Conservation (phyloP, 2,329 filamentous ascomycete species). For the Verticillium alfalfae region DNA sequence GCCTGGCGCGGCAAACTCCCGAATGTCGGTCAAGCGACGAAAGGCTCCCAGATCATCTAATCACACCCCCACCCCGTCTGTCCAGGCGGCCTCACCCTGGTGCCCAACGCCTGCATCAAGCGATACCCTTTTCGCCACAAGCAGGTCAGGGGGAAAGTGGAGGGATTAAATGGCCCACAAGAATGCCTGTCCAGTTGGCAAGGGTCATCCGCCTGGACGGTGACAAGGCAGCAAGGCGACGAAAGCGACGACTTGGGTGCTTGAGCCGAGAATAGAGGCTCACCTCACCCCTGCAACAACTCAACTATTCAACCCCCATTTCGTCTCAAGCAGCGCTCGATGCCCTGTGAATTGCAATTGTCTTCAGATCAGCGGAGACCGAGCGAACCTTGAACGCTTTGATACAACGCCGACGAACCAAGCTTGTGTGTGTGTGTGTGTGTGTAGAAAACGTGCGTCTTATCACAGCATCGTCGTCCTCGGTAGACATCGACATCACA, state of each 20-base stretch:
- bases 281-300: not conserved
- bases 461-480: not conserved
- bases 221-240: not conserved
- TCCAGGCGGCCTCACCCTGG: not conserved
- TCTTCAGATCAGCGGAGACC: not conserved
- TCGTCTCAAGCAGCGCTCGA: too few relatives aligned
- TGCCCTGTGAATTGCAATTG: not conserved
- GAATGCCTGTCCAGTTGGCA: not conserved
- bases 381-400: not conserved
- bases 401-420: not conserved
- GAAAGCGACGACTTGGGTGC: not conserved
- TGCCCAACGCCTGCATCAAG: not conserved
- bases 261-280: not conserved
- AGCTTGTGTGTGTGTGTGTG: too few relatives aligned
- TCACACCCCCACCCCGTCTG: not conserved
- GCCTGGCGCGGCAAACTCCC: not conserved
- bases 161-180: not conserved
- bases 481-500: not conserved
- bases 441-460: too few relatives aligned
- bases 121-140: conserved; percentile 1
- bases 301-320: not conserved
- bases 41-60: not conserved
- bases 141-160: not conserved
- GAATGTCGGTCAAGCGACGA: not conserved
- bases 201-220: not conserved